Base-by-base conservation (phyloP, 495 filamentous ascomycete species). In the Amniculicola lignicola region DNA sequence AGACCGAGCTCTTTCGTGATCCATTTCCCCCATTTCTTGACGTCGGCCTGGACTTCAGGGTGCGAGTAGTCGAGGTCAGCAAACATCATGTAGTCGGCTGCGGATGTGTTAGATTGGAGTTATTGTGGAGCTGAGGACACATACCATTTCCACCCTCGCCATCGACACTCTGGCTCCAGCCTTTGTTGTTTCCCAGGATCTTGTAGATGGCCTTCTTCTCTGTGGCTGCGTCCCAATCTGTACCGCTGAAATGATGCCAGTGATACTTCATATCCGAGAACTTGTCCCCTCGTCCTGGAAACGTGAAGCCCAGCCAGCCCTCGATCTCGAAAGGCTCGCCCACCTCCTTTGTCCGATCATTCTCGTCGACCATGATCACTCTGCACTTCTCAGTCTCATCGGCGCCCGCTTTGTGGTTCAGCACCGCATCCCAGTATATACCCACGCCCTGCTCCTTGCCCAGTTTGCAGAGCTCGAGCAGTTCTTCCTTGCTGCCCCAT, bases 381-480 rank as follows among this genome's bases (percentile, higher is more conserved):
- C 69, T 51, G 54, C 79, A 84, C 27, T 72, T 70, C 67, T 89
- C 82, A 14, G 73, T 77, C 51, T 71, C 73, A 66, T 89, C 86
- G 14, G 82, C 86, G 6, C 75, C 83, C 15, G 84, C 83, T 66
- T 88, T 89, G 69, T 89, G 87, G 57, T 89, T 90, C 40, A 89
- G 70, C 9, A 90, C 84, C 23, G 84, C 84, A 70, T 90, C 86
- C 79, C 83, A 89, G 63, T 85, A 82, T 4, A 88, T 60, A 1
- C 79, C 79, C 3, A 88, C 72, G 0, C 75, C 76, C 22, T 75
- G 46, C n/a, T 75, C 65, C 42, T 78, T 74, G 0, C 82, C 81
- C 16, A 70, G 66, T 18, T 67, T 62, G 4, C 71, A 66, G 36
- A 90, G 64, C 6, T 71, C 66, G n/a, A 81, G 54, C 16, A 90